These are phyloP conservation scores for Jatropha multifida DNA, from an alignment of 441 rosid genomes.

Conservation along the genomic window DNA sequence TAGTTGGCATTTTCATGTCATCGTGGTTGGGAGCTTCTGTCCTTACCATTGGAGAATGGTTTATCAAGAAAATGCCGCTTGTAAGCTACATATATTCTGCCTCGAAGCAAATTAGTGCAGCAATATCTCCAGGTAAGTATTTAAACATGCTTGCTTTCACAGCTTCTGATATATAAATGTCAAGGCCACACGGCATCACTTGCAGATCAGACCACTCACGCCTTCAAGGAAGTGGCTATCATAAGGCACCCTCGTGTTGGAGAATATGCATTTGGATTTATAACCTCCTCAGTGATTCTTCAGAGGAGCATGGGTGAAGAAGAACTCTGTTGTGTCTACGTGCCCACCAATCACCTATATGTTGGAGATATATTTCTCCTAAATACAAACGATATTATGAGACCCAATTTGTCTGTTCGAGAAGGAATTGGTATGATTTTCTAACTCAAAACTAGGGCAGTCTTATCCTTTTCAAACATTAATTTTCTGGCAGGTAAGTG, in stretches of 20 bases:
- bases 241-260: constrained; percentile 68
- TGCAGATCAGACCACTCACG: constrained; percentile 62
- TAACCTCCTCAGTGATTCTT: constrained; percentile 58
- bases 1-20: constrained; percentile 65
- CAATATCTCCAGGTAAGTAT: constrained; percentile 60
- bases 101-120: constrained; percentile 71
- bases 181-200: constrained; percentile 1
- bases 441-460: not conserved
- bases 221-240: constrained; percentile 76
- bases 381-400: constrained; percentile 67
- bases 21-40: constrained; percentile 77
- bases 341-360: constrained; percentile 94
- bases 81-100: constrained; percentile 66
- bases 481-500: not conserved
- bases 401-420: constrained; percentile 88
- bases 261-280: constrained; percentile 72
- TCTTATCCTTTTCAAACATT: not conserved
- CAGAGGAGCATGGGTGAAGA: constrained; percentile 48
- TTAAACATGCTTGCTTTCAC: not conserved
- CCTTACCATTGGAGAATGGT: constrained; percentile 68
- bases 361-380: constrained; percentile 88
- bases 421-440: constrained; percentile 82
- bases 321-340: constrained; percentile 60
- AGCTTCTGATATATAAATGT: not conserved
- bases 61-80: constrained; percentile 74